Base-by-base conservation (phyloP, 176 grass and related monocot species). In the Oryza meyeriana region DNA sequence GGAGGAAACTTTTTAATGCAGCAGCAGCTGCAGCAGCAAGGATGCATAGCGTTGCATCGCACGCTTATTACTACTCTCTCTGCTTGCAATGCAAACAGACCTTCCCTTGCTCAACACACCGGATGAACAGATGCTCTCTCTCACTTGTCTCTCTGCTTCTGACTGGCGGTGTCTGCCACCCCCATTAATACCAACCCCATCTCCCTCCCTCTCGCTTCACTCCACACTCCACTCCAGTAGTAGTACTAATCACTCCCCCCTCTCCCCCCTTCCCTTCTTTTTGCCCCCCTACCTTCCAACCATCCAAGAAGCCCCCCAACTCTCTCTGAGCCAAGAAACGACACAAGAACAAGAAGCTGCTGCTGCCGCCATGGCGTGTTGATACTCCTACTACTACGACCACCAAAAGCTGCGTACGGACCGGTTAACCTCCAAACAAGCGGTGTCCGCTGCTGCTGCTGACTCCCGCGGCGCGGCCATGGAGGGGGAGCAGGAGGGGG, bases 211-310 rank as follows among this genome's bases (percentile, higher is more conserved):
- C 79, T 66, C 31, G 27, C 75, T 73, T 11, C 57, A 71, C 61
- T 59, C 36, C 12, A 20, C 48, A 20, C 48, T 52, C 14, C 40
- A 42, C 1, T n/a, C n/a, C n/a, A 48, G 45, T 48, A 48, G 45
- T 48, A 48, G 3, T 42, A 69, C 67, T 57, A n/a, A 10, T 33
- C 36, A 36, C 35, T 42, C 42, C 9, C 24, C 35, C 30, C 25
- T 62, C 74, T 66, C 74, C 39, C 26, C 36, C 47, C 50, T 71
- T 59, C 66, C 80, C 85, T 87, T 81, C 89, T 12, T 86, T 91
- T 87, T 91, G 80, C 85, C 85, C 89, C 80, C 87, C 80, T 73
- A 84, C 80, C 75, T 45, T 88, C 75, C 86, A 88, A 79, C 85
- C 79, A 82, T 76, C 79, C 72, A 82, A 87, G 79, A 77, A 87